phyloP scores from a whole-genome alignment of 2,329 filamentous ascomycete genomes.

The Hymenoscyphus repandus region DNA sequence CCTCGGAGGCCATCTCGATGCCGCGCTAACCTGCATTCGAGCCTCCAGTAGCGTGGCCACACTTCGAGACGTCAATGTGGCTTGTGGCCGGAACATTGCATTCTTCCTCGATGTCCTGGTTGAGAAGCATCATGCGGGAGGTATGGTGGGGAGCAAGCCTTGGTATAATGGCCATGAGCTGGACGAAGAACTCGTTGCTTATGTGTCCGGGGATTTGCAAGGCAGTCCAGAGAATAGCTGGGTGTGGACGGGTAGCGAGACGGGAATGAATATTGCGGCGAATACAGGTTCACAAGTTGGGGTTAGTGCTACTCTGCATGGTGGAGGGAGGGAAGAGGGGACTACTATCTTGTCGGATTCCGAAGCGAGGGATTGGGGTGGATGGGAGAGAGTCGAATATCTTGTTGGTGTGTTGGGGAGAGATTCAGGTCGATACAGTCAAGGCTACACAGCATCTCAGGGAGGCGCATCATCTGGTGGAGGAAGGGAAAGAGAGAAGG shows the following conservation, averaged over 20 bases:
- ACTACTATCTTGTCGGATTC: conserved; percentile 46
- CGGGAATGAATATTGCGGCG: conserved; percentile 31
- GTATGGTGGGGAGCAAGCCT: conserved; percentile 23
- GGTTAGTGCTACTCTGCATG: conserved; percentile 20
- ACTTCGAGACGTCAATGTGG: conserved; percentile 65
- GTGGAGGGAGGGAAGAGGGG: conserved; percentile 30
- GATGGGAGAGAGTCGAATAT: conserved; percentile 71
- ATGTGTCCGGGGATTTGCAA: conserved; percentile 82
- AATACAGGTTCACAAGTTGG: conserved; percentile 5
- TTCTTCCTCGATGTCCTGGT: conserved; percentile 73
- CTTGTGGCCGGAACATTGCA: conserved; percentile 74
- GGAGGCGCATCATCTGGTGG: not conserved
- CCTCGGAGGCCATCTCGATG: conserved; percentile 65
- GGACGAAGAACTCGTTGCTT: conserved; percentile 86
- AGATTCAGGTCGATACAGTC: conserved; percentile 18
- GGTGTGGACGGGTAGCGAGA: conserved; percentile 70
- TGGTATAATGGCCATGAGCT: conserved; percentile 19
- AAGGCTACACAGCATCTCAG: conserved; percentile 7
- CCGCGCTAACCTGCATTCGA: conserved; percentile 68
- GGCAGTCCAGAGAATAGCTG: conserved; percentile 71
- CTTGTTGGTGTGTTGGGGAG: conserved; percentile 49
- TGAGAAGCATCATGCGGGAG: conserved; percentile 44
- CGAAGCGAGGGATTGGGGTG: conserved; percentile 66
- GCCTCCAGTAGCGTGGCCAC: conserved; percentile 66
- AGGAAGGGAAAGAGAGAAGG: conserved; percentile 12